Conservation (phyloP, 2,329 filamentous ascomycete genomes). For the Cytospora piceae region DNA sequence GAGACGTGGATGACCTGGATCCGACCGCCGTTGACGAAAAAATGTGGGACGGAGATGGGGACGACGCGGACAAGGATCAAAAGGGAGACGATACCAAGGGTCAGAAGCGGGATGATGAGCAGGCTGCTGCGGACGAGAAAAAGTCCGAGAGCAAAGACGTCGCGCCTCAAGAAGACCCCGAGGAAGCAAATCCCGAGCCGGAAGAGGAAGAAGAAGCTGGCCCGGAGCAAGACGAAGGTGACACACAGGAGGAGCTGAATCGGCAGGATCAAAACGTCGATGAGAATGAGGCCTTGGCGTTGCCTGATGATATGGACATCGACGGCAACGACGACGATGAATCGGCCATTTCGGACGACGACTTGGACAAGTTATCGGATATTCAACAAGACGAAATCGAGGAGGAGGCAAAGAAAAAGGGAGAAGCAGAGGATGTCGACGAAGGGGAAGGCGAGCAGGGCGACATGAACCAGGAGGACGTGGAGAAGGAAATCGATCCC, state of each 20-base stretch:
- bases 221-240: slow-evolving; percentile 60
- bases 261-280: slow-evolving; percentile 61
- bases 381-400: slow-evolving; percentile 37
- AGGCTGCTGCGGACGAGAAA: slow-evolving; percentile 62
- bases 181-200: slow-evolving; percentile 44
- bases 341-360: slow-evolving; percentile 28
- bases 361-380: slow-evolving; percentile 52
- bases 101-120: slow-evolving; percentile 66
- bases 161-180: slow-evolving; percentile 48
- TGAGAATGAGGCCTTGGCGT: slow-evolving; percentile 36
- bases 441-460: slow-evolving; percentile 48
- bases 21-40: slow-evolving; percentile 94
- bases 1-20: slow-evolving; percentile 88
- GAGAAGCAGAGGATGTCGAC: slow-evolving; percentile 36
- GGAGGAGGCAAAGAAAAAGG: slow-evolving; percentile 34
- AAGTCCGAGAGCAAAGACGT: slow-evolving; percentile 50
- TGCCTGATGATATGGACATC: slow-evolving; percentile 39
- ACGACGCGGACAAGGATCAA: slow-evolving; percentile 82
- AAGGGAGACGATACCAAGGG: slow-evolving; percentile 74
- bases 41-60: slow-evolving; percentile 90
- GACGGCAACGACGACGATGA: slow-evolving; percentile 37
- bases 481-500: slow-evolving; percentile 57
- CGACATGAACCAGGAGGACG: slow-evolving; percentile 61
- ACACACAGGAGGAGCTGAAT: slow-evolving; percentile 59
- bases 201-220: slow-evolving; percentile 50